These are phyloP conservation scores for Amanita exitialis DNA, from an alignment of 768 basidiomycete species.

Conservation along the genomic window DNA sequence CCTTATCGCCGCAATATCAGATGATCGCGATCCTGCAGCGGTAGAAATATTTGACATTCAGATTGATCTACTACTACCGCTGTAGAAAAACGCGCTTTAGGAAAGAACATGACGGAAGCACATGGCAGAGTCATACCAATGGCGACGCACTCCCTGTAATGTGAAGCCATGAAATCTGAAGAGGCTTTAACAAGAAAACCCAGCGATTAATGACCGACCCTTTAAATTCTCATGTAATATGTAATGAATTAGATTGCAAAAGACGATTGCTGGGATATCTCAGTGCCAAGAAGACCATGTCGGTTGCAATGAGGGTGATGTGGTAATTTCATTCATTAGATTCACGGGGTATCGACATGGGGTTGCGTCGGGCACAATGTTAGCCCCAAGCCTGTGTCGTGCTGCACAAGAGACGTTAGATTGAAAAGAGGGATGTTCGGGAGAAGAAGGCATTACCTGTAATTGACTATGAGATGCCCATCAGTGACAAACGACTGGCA, in stretches of 20 bases:
- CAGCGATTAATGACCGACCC: conserved; percentile 4
- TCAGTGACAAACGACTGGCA: conserved; percentile 77
- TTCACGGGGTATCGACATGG: neutral
- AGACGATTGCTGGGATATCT: neutral
- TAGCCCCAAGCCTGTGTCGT: conserved; percentile 38
- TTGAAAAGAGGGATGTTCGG: neutral
- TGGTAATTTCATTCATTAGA: neutral
- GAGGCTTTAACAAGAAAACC: neutral
- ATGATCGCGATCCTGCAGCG: neutral
- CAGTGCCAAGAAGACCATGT: neutral
- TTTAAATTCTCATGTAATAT: neutral
- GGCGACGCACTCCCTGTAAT: neutral
- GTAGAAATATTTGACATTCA: neutral
- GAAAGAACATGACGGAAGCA: neutral
- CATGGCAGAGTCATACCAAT: neutral
- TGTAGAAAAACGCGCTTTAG: neutral
- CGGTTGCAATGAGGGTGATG: neutral
- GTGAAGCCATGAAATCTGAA: neutral
- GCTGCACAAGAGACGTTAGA: conserved; percentile 12
- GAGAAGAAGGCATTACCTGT: conserved; percentile 41
- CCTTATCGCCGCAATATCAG: conserved; percentile 2
- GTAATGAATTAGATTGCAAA: neutral
- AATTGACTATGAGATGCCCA: conserved; percentile 86
- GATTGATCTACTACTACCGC: neutral
- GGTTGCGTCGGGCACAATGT: neutral